Conservation (phyloP, 768 basidiomycete species). For the Naematelia aurantialba region DNA sequence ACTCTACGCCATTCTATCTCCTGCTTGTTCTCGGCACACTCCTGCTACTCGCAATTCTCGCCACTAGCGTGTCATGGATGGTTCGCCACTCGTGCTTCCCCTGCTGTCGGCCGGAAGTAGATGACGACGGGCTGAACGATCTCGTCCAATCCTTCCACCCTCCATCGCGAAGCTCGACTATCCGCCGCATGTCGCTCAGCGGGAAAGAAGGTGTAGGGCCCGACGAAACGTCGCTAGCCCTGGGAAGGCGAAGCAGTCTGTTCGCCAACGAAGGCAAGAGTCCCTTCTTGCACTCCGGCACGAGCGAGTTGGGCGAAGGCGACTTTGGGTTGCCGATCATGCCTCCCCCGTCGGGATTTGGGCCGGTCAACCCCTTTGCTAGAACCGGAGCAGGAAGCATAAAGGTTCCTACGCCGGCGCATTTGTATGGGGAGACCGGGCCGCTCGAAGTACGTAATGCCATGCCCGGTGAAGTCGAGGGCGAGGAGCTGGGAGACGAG, state of each 20-base stretch:
- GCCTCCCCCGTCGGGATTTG: background rate
- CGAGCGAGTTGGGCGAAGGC: background rate
- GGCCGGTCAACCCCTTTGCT: background rate
- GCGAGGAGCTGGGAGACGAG: slow-evolving; percentile 10
- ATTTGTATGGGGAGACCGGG: slow-evolving; percentile 27
- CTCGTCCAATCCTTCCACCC: slow-evolving; percentile 14
- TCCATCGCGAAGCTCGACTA: background rate
- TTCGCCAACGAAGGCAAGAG: slow-evolving; percentile 14
- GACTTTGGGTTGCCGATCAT: background rate
- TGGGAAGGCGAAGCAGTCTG: slow-evolving; percentile 12
- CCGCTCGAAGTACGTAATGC: slow-evolving; percentile 32
- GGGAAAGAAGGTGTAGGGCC: background rate
- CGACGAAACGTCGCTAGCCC: slow-evolving; percentile 1
- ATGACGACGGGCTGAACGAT: slow-evolving; percentile 23
- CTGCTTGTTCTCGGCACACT: slow-evolving; percentile 24
- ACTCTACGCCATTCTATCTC: slow-evolving; percentile 22
- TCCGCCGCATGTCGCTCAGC: background rate
- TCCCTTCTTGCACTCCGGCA: slow-evolving; percentile 26
- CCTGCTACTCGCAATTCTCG: slow-evolving; percentile 19
- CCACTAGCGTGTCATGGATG: slow-evolving; percentile 27
- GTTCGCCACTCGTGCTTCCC: slow-evolving; percentile 7
- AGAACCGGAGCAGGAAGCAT: slow-evolving; percentile 4
- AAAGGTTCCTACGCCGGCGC: slow-evolving; percentile 11
- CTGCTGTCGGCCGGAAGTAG: slow-evolving; percentile 10
- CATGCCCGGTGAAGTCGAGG: slow-evolving; percentile 28